Evolutionary conservation across 768 basidiomycete species (phyloP), one percentile per base, ranked within the genome.

Genomic region (Leccinum imitatum): DNA sequence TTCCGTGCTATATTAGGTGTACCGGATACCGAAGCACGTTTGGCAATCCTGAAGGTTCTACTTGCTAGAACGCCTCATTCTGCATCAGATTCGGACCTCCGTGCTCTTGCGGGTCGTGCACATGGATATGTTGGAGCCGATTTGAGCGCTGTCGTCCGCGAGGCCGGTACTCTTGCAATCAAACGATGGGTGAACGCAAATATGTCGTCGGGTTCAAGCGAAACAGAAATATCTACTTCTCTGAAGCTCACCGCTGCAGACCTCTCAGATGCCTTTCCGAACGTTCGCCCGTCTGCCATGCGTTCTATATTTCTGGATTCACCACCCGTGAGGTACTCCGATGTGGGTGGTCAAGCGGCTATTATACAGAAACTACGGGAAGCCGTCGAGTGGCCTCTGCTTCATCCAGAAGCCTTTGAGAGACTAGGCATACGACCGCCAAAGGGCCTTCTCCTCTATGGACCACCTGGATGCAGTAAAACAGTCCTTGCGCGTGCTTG

Each of bases 51-150:
- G 41, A 79, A 85, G n/a, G 93, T 98, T 50, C 76, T 98, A 15
- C 82, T 98, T 0, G 69, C 82, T 17, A 89, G 89, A 63, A 90
- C 90, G 2, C 96, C 97, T 0, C 86, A 98, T 68, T 72, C 78
- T 4, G 80, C 98, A 60, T 71, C 83, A 0, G 71, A 76, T 3
- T 76, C 78, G 0, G 86, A 91, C 10, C 82, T 99, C 2, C 76
- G 80, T 25, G 64, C 79, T 2, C 75, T 98, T 17, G 89, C 95
- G 0, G 80, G 84, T 11, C 84, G 84, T 33, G 94, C 95, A 11
- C 94, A 99, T 63, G 97, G 97, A 0, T 98, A 95, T 71, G 97
- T 99, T 50, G 97, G 96, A 7, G 97, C 97, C 6, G 97, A 99
- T 73, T 81, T 99, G 48, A 87, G 89, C 33, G 93, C 95, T 0